Conservation (phyloP, 140 eudicot genomes). For the Flaveria floridana region DNA sequence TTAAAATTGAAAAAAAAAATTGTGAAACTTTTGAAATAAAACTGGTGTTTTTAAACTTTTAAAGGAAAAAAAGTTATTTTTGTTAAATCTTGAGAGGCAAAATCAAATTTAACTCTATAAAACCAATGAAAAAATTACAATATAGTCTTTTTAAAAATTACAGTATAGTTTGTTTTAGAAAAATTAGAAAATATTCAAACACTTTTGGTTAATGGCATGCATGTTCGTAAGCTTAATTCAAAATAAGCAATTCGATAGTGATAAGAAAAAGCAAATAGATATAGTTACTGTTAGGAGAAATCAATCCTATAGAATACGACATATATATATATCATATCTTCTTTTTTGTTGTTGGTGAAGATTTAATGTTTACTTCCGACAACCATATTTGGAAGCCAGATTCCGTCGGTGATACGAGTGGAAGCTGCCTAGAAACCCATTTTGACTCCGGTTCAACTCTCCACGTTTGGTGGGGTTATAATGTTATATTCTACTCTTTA, state of each 20-base stretch:
- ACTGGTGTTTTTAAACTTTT: too few species aligned
- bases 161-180: too few species aligned
- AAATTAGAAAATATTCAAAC: neutral
- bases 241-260: neutral
- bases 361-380: slow-evolving; percentile 36
- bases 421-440: slow-evolving; percentile 25
- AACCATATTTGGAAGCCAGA: slow-evolving; percentile 20
- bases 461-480: slow-evolving; percentile 30
- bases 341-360: slow-evolving; percentile 26
- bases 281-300: slow-evolving; percentile 8
- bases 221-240: neutral
- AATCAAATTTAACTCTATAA: too few species aligned
- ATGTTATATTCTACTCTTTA: neutral
- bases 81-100: too few species aligned
- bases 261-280: slow-evolving; percentile 8
- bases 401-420: slow-evolving; percentile 40
- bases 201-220: neutral
- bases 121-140: too few species aligned
- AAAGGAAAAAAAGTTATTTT: too few species aligned
- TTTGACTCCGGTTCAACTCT: slow-evolving; percentile 21
- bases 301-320: slow-evolving; percentile 13
- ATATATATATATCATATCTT: neutral
- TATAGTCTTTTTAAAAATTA: too few species aligned
- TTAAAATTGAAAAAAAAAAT: too few species aligned
- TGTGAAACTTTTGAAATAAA: too few species aligned